These are phyloP conservation scores for Tetradesmus obliquus DNA, from an alignment of 139 green algal genomes.

Conservation along the genomic window DNA sequence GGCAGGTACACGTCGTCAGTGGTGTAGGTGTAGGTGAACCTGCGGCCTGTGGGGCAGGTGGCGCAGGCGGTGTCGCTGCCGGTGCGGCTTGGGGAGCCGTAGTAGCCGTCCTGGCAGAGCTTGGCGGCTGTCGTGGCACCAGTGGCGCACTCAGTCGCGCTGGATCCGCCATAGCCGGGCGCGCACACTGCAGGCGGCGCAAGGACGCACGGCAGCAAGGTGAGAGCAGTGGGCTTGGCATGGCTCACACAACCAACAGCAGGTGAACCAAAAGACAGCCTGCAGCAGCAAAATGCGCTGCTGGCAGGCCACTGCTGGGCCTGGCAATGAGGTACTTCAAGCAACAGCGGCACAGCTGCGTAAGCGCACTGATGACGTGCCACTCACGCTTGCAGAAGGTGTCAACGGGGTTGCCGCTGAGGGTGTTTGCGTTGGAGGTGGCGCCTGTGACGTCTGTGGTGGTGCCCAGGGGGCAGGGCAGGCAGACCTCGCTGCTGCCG, in stretches of 20 bases:
- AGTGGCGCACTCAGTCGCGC: not conserved
- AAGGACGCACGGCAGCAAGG: not conserved
- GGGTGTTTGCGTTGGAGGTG: not conserved
- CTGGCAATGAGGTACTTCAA: no score
- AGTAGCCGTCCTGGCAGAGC: not conserved
- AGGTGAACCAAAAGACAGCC: no score
- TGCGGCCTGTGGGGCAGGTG: not conserved
- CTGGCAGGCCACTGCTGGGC: no score
- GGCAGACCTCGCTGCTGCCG: not conserved
- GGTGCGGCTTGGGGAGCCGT: not conserved
- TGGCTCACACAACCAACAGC: no score
- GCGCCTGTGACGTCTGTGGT: not conserved
- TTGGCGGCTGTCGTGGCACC: not conserved
- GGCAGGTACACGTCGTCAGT: not conserved
- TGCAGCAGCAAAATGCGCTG: no score
- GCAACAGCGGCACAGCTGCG: no score
- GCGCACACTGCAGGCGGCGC: not conserved
- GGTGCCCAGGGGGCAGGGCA: not conserved
- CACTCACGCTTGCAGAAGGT: not conserved
- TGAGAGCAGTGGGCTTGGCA: no score
- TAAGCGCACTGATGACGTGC: not conserved
- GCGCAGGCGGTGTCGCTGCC: not conserved
- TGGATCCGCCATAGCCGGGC: not conserved
- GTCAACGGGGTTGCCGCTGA: not conserved
- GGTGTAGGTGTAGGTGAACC: not conserved